phyloP scores from a whole-genome alignment of 371 early-diverging fungal species.

The Saksenaea oblongispora region DNA sequence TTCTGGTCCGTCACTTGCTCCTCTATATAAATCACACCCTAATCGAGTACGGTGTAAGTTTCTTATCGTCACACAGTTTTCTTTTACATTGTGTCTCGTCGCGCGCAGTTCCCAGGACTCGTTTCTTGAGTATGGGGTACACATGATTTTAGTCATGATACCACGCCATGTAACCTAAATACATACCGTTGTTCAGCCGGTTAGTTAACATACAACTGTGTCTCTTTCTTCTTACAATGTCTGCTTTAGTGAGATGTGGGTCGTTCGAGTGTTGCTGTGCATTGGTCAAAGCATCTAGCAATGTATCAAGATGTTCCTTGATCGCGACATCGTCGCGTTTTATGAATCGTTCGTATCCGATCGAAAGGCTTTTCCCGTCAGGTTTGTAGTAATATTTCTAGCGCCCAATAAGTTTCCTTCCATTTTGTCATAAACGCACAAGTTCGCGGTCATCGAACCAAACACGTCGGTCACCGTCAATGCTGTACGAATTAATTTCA shows the following conservation, averaged over 20 bases:
- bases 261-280: conserved; percentile 12
- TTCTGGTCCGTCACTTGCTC: conserved; percentile 67
- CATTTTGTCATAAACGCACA: conserved; percentile 31
- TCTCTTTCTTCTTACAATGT: conserved; percentile 42
- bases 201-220: background rate
- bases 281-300: conserved; percentile 65
- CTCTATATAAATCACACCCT: conserved; percentile 75
- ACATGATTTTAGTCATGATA: conserved; percentile 83
- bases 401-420: background rate
- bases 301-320: conserved; percentile 81
- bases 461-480: conserved; percentile 63
- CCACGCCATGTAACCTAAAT: conserved; percentile 69
- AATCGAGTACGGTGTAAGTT: background rate
- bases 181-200: too few species aligned
- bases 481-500: conserved; percentile 79
- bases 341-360: conserved; percentile 63
- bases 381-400: conserved; percentile 77
- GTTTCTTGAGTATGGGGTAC: conserved; percentile 73
- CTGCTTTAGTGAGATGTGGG: conserved; percentile 17
- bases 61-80: background rate
- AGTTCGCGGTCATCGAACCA: conserved; percentile 71
- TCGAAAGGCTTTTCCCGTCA: conserved; percentile 53
- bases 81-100: conserved; percentile 62
- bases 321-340: conserved; percentile 53
- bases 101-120: conserved; percentile 84